These are phyloP conservation scores for Chytridium lagenaria DNA, from an alignment of 371 early-diverging fungal species.

Conservation along the genomic window DNA sequence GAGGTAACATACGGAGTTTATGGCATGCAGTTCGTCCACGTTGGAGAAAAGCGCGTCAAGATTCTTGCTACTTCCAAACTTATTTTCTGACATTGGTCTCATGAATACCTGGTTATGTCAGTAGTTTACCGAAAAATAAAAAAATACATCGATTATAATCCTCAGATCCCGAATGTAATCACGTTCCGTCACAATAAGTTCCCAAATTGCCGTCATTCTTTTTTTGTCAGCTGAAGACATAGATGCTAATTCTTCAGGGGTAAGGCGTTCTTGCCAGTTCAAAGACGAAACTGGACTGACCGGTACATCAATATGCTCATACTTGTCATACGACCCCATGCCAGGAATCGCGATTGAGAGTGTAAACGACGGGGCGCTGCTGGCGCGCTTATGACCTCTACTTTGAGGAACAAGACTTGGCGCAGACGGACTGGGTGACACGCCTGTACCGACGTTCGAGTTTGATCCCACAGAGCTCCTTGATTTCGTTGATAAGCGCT, in stretches of 20 bases:
- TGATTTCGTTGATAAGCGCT: conserved; percentile 8
- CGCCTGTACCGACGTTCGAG: neutral
- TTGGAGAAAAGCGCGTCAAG: conserved; percentile 54
- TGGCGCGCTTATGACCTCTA: conserved; percentile 9
- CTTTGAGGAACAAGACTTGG: neutral
- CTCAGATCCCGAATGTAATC: conserved; percentile 60
- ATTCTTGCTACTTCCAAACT: conserved; percentile 42
- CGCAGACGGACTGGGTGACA: neutral
- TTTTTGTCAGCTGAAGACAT: conserved; percentile 46
- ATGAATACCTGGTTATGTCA: conserved; percentile 46
- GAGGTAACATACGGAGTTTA: conserved; percentile 47
- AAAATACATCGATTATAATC: conserved; percentile 56
- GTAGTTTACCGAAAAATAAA: neutral
- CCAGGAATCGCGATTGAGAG: conserved; percentile 2
- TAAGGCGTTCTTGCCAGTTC: conserved; percentile 45
- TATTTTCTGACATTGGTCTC: conserved; percentile 49
- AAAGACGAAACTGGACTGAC: neutral
- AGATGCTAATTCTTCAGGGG: conserved; percentile 22
- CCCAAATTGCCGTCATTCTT: conserved; percentile 53
- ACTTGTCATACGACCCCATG: neutral
- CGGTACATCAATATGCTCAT: neutral
- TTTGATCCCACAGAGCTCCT: conserved; percentile 1
- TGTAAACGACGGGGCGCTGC: conserved; percentile 15
- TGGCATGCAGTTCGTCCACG: conserved; percentile 51
- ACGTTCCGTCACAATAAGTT: conserved; percentile 57